These are phyloP conservation scores for Fraxinus quadrangulata DNA, from an alignment of 257 asterid genomes.

Conservation along the genomic window DNA sequence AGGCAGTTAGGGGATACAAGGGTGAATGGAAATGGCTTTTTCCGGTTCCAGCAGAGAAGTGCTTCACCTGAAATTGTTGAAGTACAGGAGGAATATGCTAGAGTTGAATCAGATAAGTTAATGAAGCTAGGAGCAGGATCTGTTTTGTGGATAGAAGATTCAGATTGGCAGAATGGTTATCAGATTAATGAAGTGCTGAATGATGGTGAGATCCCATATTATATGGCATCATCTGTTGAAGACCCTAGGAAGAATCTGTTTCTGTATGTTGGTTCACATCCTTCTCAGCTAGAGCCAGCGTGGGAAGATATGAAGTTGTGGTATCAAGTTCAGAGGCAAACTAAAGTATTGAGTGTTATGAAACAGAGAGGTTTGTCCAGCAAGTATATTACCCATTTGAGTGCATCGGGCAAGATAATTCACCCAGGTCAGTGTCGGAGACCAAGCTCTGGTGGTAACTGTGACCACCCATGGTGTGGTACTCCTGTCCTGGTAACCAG, in stretches of 20 bases:
- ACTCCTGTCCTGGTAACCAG: constrained; percentile 74
- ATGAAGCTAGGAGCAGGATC: constrained; percentile 75
- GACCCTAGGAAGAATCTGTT: constrained; percentile 56
- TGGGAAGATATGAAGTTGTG: constrained; percentile 95
- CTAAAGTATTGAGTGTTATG: constrained; percentile 85
- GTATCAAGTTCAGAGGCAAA: constrained; percentile 98
- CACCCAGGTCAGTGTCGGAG: constrained; percentile 77
- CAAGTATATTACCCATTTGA: constrained; percentile 76
- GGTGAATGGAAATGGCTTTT: constrained; percentile 65
- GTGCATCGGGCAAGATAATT: constrained; percentile 77
- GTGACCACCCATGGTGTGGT: constrained; percentile 86
- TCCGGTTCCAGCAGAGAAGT: constrained; percentile 65
- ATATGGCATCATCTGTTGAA: constrained; percentile 64
- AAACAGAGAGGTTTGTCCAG: constrained; percentile 83
- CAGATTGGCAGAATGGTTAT: constrained; percentile 63
- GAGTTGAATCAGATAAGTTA: constrained; percentile 54
- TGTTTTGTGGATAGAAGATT: constrained; percentile 72
- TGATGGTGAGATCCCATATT: constrained; percentile 71
- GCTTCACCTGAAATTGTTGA: constrained; percentile 94
- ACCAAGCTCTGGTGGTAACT: constrained; percentile 61
- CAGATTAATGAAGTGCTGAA: constrained; percentile 57
- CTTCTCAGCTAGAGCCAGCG: constrained; percentile 93
- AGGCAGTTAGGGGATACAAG: constrained; percentile 70
- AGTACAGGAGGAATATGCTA: constrained; percentile 69
- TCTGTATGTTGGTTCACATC: constrained; percentile 83